A percentile compares a stretch with the other conserved stretches of the same genome.
These are phyloP conservation scores for Colletotrichum eleusines DNA, from an alignment of 2,329 filamentous ascomycete genomes.

Conservation along the genomic window DNA sequence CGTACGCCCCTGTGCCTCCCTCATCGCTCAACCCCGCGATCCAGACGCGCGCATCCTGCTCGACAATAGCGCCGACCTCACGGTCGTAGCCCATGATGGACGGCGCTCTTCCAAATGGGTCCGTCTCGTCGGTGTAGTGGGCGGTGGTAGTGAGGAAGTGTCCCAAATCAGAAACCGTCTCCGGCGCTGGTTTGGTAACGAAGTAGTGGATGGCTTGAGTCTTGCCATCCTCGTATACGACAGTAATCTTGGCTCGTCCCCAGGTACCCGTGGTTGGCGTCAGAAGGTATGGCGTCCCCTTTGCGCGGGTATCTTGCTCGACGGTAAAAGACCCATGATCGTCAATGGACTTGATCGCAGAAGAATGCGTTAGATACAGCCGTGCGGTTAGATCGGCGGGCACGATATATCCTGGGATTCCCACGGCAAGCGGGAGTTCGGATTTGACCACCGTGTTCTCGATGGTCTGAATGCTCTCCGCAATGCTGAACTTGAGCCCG, in stretches of 20 bases:
- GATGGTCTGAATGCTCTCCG: constrained; percentile 56
- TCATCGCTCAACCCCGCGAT: constrained; percentile 71
- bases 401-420: constrained; percentile 67
- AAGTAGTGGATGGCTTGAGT: constrained; percentile 68
- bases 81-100: constrained; percentile 70
- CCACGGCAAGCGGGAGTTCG: constrained; percentile 62
- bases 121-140: constrained; percentile 63
- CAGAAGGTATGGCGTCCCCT: constrained; percentile 53
- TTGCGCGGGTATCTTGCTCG: constrained; percentile 21
- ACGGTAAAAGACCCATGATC: constrained; percentile 52
- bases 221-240: constrained; percentile 61
- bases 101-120: constrained; percentile 66
- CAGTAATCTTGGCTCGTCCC: constrained; percentile 62
- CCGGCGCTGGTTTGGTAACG: constrained; percentile 60
- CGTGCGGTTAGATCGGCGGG: constrained; percentile 59
- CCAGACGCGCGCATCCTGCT: constrained; percentile 66
- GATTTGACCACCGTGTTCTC: constrained; percentile 59
- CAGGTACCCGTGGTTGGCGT: constrained; percentile 58
- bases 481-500: constrained; percentile 65
- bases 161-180: constrained; percentile 61
- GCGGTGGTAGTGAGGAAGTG: constrained; percentile 66
- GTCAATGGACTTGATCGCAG: constrained; percentile 55
- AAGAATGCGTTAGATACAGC: constrained; percentile 58
- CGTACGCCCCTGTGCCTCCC: constrained; percentile 67
- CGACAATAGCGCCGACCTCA: constrained; percentile 57